These are phyloP conservation scores for Brasilioporus rufonigricans DNA, from an alignment of 768 basidiomycete genomes.

Conservation along the genomic window DNA sequence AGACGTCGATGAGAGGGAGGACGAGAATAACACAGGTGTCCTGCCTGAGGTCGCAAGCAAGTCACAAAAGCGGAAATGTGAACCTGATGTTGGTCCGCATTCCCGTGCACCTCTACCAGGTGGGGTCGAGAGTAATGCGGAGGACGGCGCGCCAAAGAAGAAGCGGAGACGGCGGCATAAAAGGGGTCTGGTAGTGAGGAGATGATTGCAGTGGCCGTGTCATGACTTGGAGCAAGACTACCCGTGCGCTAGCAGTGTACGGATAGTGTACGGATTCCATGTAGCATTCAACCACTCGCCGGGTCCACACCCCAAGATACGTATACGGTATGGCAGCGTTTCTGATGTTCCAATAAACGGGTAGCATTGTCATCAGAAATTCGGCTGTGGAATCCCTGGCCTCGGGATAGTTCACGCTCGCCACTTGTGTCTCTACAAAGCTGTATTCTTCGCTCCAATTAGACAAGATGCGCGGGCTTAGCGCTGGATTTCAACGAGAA, in stretches of 20 bases:
- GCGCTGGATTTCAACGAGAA: no score
- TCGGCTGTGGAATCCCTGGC: no score
- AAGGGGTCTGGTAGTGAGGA: constrained; percentile 18
- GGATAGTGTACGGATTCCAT: no score
- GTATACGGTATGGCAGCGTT: no score
- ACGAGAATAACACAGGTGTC: neutral
- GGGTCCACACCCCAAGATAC: no score
- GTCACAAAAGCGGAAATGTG: constrained; percentile 17
- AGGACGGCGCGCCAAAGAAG: constrained; percentile 14
- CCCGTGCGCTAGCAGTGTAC: no score
- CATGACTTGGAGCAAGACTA: neutral
- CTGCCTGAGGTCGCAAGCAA: neutral
- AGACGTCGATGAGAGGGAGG: constrained; percentile 5
- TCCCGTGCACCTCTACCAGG: constrained; percentile 7
- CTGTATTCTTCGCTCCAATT: neutral
- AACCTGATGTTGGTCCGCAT: constrained; percentile 7
- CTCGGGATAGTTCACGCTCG: no score
- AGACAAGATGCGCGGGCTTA: neutral
- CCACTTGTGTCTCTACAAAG: no score
- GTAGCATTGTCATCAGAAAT: no score
- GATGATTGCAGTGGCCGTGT: neutral
- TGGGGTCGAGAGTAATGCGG: constrained; percentile 8
- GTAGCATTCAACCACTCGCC: no score
- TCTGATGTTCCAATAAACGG: no score
- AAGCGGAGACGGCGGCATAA: constrained; percentile 44